phyloP scores from a whole-genome alignment of 140 eudicot species.

The Stevia rebaudiana region DNA sequence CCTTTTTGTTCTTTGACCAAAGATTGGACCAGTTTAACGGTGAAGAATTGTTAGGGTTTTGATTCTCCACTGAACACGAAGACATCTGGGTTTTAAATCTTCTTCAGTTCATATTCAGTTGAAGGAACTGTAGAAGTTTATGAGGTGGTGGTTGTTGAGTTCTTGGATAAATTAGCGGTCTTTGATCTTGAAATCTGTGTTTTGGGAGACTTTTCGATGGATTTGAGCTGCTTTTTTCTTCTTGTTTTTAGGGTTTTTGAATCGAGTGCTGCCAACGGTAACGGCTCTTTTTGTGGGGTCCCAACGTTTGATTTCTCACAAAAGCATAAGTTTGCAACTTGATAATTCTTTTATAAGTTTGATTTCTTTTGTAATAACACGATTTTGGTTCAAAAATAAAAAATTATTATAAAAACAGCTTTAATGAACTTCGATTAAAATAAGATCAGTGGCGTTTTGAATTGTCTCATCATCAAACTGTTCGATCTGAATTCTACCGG shows the following conservation, averaged over 20 bases:
- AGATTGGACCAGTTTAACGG: constrained; percentile 30
- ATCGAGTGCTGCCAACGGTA: constrained; percentile 19
- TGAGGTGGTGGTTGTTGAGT: not conserved
- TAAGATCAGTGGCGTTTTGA: too few species aligned
- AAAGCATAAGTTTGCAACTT: too few species aligned
- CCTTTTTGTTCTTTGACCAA: constrained; percentile 52
- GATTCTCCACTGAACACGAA: constrained; percentile 43
- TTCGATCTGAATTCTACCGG: too few species aligned
- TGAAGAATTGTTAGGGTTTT: constrained; percentile 32
- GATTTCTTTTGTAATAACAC: too few species aligned
- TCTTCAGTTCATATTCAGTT: constrained; percentile 20
- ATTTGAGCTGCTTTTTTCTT: constrained; percentile 13
- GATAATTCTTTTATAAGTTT: too few species aligned
- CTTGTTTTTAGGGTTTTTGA: constrained; percentile 15
- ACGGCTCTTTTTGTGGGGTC: constrained; percentile 28
- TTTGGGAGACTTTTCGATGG: not conserved
- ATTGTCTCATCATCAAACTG: too few species aligned
- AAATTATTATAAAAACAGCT: too few species aligned
- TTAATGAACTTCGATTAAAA: too few species aligned
- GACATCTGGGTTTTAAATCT: constrained; percentile 15
- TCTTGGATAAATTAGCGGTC: not conserved
- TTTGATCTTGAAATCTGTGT: constrained; percentile 2
- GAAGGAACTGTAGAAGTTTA: not conserved
- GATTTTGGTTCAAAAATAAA: too few species aligned
- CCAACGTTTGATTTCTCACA: not conserved